phyloP scores from a whole-genome alignment of 2,329 filamentous ascomycete genomes.

The Nannizziopsis arthrosporioides region DNA sequence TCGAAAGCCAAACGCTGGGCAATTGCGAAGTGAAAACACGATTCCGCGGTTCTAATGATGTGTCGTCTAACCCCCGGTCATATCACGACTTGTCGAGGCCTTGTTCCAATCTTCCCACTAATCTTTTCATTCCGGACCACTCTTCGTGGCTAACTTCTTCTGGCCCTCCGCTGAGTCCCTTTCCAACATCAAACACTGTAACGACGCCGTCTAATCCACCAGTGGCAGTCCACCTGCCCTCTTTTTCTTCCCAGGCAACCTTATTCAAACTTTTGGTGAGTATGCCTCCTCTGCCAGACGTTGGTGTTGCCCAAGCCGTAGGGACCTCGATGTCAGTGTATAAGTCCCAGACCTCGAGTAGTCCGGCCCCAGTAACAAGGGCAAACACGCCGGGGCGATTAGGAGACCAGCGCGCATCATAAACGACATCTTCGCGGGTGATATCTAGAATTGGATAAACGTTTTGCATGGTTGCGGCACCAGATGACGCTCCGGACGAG shows the following conservation, averaged over 20 bases:
- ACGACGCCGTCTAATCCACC: slow-evolving; percentile 85
- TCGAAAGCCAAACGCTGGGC: neutral
- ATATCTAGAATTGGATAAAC: slow-evolving; percentile 77
- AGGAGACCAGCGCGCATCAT: slow-evolving; percentile 91
- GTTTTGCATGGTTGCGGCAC: slow-evolving; percentile 32
- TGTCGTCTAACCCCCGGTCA: neutral
- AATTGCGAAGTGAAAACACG: too few species aligned
- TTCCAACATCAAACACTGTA: slow-evolving; percentile 77
- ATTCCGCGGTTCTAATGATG: too few species aligned
- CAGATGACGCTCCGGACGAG: slow-evolving; percentile 22
- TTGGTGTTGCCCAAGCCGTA: slow-evolving; percentile 66
- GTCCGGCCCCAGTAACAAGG: slow-evolving; percentile 83
- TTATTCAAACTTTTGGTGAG: slow-evolving; percentile 85
- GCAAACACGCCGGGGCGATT: slow-evolving; percentile 90
- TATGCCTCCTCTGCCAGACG: slow-evolving; percentile 48
- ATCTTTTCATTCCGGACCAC: slow-evolving; percentile 85
- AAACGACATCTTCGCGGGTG: slow-evolving; percentile 88
- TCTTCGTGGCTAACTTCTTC: slow-evolving; percentile 76
- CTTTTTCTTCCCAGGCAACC: slow-evolving; percentile 81
- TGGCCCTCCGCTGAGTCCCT: slow-evolving; percentile 64
- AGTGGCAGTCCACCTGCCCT: slow-evolving; percentile 76
- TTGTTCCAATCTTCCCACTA: slow-evolving; percentile 63
- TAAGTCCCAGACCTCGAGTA: slow-evolving; percentile 89
- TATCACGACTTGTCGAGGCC: slow-evolving; percentile 23
- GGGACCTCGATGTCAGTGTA: slow-evolving; percentile 88